Conservation (phyloP, 2,329 filamentous ascomycete genomes). For the Neonectria coccinea region DNA sequence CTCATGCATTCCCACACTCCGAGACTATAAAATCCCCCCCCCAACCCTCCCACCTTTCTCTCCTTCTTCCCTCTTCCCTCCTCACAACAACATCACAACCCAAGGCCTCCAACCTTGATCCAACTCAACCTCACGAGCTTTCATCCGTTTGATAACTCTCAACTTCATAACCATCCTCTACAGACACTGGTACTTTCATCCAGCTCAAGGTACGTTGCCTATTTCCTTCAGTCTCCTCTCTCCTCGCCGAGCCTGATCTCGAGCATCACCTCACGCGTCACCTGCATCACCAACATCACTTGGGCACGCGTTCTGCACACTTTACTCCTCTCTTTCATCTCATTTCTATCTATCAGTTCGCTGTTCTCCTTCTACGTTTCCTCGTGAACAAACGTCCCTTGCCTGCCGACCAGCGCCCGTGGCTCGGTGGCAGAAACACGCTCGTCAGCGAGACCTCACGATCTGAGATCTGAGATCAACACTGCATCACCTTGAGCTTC, state of each 20-base stretch:
- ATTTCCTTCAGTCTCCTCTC: neutral
- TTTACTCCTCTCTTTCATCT: neutral
- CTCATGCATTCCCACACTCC: neutral
- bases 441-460: neutral
- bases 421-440: neutral
- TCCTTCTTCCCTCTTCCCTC: neutral
- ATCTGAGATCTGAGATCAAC: neutral
- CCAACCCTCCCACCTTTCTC: neutral
- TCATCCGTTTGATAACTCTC: neutral
- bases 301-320: neutral
- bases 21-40: neutral
- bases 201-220: neutral
- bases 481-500: neutral
- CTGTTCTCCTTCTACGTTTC: neutral
- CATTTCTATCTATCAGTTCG: too few species aligned
- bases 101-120: neutral
- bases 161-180: neutral
- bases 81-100: conserved; percentile 4
- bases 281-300: neutral
- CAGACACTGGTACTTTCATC: too few species aligned
- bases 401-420: neutral
- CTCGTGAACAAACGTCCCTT: neutral
- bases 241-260: neutral
- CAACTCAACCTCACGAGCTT: neutral
- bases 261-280: neutral